These are phyloP conservation scores for Boletus huronensis DNA, from an alignment of 768 basidiomycete genomes.

Conservation along the genomic window DNA sequence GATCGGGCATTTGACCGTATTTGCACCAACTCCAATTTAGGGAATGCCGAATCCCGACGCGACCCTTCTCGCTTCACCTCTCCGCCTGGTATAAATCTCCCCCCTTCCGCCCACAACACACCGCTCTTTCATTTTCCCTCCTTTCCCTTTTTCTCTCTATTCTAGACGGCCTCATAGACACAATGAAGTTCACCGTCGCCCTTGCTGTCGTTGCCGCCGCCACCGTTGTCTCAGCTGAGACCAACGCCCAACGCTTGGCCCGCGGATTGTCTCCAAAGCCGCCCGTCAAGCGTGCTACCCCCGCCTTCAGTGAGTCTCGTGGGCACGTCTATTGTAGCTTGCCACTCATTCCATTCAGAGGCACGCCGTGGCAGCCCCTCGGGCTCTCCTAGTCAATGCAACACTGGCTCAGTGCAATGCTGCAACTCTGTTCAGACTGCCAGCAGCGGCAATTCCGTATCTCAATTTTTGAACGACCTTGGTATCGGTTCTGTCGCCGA, in stretches of 20 bases:
- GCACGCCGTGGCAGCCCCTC: slow-evolving; percentile 40
- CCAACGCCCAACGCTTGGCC: slow-evolving; percentile 52
- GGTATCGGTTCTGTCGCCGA: too few relatives aligned
- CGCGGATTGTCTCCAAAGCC: slow-evolving; percentile 49
- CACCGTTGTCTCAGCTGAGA: slow-evolving; percentile 40
- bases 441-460: too few relatives aligned
- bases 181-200: slow-evolving; percentile 29
- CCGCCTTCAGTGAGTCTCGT: slow-evolving; percentile 30
- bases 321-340: not conserved
- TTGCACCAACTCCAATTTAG: not conserved
- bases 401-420: slow-evolving; percentile 17
- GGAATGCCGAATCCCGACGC: slow-evolving; percentile 13
- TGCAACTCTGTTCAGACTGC: slow-evolving; percentile 2
- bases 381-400: slow-evolving; percentile 21
- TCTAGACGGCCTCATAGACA: slow-evolving; percentile 1
- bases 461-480: too few relatives aligned
- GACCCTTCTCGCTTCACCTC: slow-evolving; percentile 13
- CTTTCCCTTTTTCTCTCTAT: not conserved
- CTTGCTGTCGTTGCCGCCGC: slow-evolving; percentile 39
- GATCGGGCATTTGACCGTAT: slow-evolving; percentile 4
- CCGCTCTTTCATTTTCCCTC: not conserved
- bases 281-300: slow-evolving; percentile 37
- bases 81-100: slow-evolving; percentile 9
- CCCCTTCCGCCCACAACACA: not conserved
- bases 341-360: slow-evolving; percentile 21